A percentile compares a stretch with the other conserved stretches of the same genome.
These are phyloP conservation scores for Fomitopsis pinicola DNA, from an alignment of 1,284 basidiomycete genomes.

Conservation along the genomic window DNA sequence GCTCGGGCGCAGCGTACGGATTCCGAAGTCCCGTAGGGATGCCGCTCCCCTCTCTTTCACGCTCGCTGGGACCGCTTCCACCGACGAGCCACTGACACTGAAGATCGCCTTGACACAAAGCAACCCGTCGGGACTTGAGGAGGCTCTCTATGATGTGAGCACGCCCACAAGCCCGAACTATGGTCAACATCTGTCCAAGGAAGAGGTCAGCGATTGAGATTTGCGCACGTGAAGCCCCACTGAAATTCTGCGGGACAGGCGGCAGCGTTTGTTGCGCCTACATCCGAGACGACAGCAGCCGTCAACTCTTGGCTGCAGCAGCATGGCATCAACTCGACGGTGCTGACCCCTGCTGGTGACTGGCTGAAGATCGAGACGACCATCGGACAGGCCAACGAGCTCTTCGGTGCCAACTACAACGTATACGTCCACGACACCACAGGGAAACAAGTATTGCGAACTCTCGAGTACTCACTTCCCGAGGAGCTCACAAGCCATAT, in stretches of 20 bases:
- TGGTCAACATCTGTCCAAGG: conserved; percentile 16
- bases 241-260: background rate
- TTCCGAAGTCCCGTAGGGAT: conserved; percentile 3
- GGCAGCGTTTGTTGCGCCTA: conserved; percentile 28
- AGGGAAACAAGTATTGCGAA: conserved; percentile 30
- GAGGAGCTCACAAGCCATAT: conserved; percentile 32
- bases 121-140: conserved; percentile 14
- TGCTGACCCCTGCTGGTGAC: conserved; percentile 32
- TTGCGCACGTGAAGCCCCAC: conserved; percentile 5
- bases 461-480: conserved; percentile 39
- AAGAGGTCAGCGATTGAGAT: conserved; percentile 9
- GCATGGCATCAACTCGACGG: conserved; percentile 30
- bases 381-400: conserved; percentile 31
- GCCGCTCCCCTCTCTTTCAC: conserved; percentile 16
- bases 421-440: conserved; percentile 32
- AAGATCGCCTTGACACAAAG: conserved; percentile 23
- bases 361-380: conserved; percentile 36
- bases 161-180: conserved; percentile 16
- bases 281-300: conserved; percentile 28
- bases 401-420: conserved; percentile 36
- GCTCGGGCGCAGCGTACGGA: conserved; percentile 10
- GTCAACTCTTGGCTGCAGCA: conserved; percentile 35
- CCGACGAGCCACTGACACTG: conserved; percentile 16
- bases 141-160: conserved; percentile 18
- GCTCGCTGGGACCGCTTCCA: conserved; percentile 12